phyloP scores from a whole-genome alignment of 2,329 filamentous ascomycete species.

The Aspergillus awamori region DNA sequence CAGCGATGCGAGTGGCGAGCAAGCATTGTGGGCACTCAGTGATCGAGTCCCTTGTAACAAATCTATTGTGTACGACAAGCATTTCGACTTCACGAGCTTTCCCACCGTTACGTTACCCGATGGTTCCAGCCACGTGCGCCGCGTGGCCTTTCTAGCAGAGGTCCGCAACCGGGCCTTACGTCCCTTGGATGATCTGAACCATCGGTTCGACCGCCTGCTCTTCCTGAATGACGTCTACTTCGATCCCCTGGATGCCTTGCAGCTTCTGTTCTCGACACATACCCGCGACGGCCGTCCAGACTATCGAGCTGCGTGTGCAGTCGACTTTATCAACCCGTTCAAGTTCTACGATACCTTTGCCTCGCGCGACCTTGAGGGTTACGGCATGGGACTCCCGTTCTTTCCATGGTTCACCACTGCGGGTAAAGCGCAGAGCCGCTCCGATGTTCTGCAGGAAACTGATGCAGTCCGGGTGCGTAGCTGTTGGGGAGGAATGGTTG shows the following conservation, averaged over 20 bases:
- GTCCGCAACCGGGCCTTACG: conserved; percentile 70
- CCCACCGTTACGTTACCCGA: conserved; percentile 64
- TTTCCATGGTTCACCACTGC: conserved; percentile 68
- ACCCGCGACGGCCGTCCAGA: conserved; percentile 52
- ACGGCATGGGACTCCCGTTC: conserved; percentile 68
- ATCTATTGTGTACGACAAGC: conserved; percentile 61
- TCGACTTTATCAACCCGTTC: conserved; percentile 72
- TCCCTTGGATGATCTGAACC: conserved; percentile 58
- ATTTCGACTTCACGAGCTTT: conserved; percentile 59
- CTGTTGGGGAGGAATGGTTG: conserved; percentile 76
- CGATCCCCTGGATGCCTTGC: conserved; percentile 58
- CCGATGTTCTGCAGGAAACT: conserved; percentile 61
- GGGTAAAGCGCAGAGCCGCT: conserved; percentile 55
- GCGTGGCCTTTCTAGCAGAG: conserved; percentile 71
- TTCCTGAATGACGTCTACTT: conserved; percentile 70
- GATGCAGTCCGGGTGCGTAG: conserved; percentile 67
- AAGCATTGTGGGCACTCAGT: conserved; percentile 57
- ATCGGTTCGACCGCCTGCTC: conserved; percentile 57
- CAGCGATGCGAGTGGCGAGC: conserved; percentile 58
- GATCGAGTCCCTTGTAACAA: conserved; percentile 51
- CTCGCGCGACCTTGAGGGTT: conserved; percentile 69
- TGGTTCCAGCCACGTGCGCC: conserved; percentile 64
- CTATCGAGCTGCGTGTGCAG: conserved; percentile 71
- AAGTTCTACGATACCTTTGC: conserved; percentile 79
- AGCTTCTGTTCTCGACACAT: conserved; percentile 65